Evolutionary conservation across 352 stramenopile species (phyloP).

Genomic region (Phytophthora megakarya): DNA sequence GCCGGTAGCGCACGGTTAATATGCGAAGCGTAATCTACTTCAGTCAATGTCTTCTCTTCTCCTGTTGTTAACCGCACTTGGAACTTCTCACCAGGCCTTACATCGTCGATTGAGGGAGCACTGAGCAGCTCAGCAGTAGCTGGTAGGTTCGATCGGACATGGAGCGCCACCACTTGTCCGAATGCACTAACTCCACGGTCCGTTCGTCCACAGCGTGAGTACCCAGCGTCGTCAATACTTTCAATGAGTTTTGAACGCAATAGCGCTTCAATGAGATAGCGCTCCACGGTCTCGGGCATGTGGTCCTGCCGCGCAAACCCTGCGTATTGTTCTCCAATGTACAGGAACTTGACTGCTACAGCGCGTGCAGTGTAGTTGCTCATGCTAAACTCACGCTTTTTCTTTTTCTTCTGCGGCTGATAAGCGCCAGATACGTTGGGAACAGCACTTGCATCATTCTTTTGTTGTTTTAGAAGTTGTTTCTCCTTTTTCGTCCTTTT

Average conservation of each 20-base stretch:
- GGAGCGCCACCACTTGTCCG: conserved; percentile 76
- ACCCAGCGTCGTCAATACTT: conserved; percentile 79
- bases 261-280: conserved; percentile 93
- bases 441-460: conserved; percentile 19
- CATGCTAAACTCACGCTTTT: conserved; percentile 77
- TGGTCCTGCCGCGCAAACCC: conserved; percentile 90
- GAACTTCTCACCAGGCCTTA: conserved; percentile 65
- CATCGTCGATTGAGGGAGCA: conserved; percentile 65
- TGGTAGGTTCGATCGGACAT: conserved; percentile 79
- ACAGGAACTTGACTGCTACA: conserved; percentile 86
- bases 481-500: conserved; percentile 38
- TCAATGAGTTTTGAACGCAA: conserved; percentile 91
- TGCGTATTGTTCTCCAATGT: conserved; percentile 87
- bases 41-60: conserved; percentile 75
- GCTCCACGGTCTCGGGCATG: conserved; percentile 94
- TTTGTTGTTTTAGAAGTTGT: conserved; percentile 27
- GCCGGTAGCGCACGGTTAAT: conserved; percentile 96
- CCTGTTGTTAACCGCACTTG: conserved; percentile 58
- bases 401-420: conserved; percentile 58
- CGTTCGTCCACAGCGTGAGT: conserved; percentile 97
- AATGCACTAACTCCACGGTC: conserved; percentile 95
- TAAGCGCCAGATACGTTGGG: background rate
- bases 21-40: conserved; percentile 96
- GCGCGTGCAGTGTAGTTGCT: conserved; percentile 75
- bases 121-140: conserved; percentile 66